phyloP scores from a whole-genome alignment of 2,329 filamentous ascomycete species.

The Monosporascus sp. region DNA sequence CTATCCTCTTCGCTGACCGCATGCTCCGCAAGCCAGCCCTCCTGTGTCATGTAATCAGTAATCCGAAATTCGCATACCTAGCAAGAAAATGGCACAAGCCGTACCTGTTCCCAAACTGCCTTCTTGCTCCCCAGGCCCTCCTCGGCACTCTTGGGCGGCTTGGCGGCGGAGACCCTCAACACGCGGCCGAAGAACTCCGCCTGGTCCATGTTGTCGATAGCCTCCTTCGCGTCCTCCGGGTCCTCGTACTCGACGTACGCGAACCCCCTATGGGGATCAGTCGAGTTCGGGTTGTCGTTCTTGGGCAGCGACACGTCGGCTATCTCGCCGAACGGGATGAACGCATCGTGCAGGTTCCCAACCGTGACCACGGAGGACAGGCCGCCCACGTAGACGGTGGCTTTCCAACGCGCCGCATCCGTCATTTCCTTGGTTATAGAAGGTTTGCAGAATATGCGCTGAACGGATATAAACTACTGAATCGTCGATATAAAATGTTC shows the following conservation, averaged over 20 bases:
- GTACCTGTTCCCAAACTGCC: conserved; percentile 94
- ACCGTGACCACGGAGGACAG: conserved; percentile 73
- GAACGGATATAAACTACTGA: conserved; percentile 2
- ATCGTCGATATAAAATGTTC: background rate
- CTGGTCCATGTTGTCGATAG: conserved; percentile 99
- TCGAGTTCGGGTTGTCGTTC: conserved; percentile 73
- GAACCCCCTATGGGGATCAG: conserved; percentile 82
- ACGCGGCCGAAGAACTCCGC: conserved; percentile 89
- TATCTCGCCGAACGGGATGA: conserved; percentile 95
- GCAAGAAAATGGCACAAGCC: conserved; percentile 20
- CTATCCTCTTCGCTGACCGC: conserved; percentile 78
- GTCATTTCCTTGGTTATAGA: conserved; percentile 53
- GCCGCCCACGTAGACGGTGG: conserved; percentile 88
- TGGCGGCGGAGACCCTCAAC: conserved; percentile 88
- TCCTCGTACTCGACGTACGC: conserved; percentile 95
- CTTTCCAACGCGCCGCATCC: conserved; percentile 77
- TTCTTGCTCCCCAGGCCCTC: conserved; percentile 90
- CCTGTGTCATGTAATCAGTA: conserved; percentile 47
- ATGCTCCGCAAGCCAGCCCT: conserved; percentile 87
- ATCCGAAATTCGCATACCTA: conserved; percentile 2
- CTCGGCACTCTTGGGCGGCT: conserved; percentile 81
- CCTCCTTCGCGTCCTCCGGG: conserved; percentile 79
- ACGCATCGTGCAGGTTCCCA: conserved; percentile 77
- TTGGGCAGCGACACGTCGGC: conserved; percentile 87
- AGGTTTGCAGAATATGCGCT: background rate